Base-by-base conservation (phyloP, 2,329 filamentous ascomycete species). In the Alternaria alternata region DNA sequence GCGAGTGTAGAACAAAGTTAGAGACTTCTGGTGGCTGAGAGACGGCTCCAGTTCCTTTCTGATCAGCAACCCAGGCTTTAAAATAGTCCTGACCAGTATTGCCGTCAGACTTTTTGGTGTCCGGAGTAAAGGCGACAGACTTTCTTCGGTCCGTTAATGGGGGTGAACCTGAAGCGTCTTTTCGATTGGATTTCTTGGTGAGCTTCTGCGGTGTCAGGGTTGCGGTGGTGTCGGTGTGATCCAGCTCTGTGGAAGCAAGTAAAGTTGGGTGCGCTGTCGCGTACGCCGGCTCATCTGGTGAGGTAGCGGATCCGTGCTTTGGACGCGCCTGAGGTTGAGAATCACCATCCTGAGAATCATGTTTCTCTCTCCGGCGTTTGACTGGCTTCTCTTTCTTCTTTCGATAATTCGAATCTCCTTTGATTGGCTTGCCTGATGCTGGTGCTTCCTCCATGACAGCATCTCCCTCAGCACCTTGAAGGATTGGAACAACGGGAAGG, bases 41-140 rank as follows among this genome's bases (percentile, higher is more conserved):
- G 2, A 71, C 65, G 7, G 60, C 56, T 22, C 70, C 57, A 43
- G 66, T 62, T 5, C 67, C 71, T 51, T 75, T 74, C 43, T 76
- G 73, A 49, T 78, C 75, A 11, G 68, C 63, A 12, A 70, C 78
- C 84, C 84, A 87, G 57, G 81, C 77, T 62, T 83, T 82, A 76
- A 85, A 86, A 38, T 85, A 75, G 48, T 82, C 79, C 59, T 83
- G 82, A 49, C 81, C 82, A 56, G 82, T 86, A 61, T 84, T 82
- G 20, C 84, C 86, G 73, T 89, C 87, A 46, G 83, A 76, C 7
- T 75, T 78, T 71, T 90, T 89, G 3, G 87, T 88, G 51, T 89
- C 88, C 7, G 85, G 81, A 1, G 88, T 86, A 72, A 91, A 91
- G 1, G 87, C 85, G 8, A 91, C 88, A 4, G 86, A 87, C 73